Evolutionary conservation across 179 eudicot genomes (phyloP).

Genomic region (Patellifolia procumbens): DNA sequence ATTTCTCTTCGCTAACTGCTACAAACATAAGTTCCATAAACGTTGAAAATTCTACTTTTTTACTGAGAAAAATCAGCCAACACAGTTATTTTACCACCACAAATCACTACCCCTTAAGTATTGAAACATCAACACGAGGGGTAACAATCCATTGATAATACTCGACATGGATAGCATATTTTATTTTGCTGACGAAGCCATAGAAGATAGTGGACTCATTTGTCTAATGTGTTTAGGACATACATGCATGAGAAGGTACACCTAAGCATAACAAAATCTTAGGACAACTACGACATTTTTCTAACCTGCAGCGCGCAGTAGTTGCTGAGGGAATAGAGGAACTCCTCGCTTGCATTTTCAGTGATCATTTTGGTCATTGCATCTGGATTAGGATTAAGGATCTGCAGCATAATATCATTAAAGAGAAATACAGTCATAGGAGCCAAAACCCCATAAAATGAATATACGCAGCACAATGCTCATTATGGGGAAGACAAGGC

Average conservation of each 20-base stretch:
- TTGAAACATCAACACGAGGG: not conserved
- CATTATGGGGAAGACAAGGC: not conserved
- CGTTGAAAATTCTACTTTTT: too few relatives aligned
- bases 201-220: not conserved
- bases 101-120: not conserved
- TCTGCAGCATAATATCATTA: conserved; percentile 47
- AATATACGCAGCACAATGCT: not conserved
- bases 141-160: not conserved
- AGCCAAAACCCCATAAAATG: not conserved
- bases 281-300: not conserved
- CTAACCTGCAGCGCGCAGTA: conserved; percentile 98
- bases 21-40: not conserved
- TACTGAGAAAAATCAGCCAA: not conserved
- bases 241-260: conserved; percentile 2
- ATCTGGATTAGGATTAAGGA: conserved; percentile 98
- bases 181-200: not conserved
- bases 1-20: not conserved
- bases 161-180: not conserved
- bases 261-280: not conserved
- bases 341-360: conserved; percentile 98
- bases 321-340: conserved; percentile 84
- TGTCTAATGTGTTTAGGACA: conserved; percentile 1
- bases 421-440: not conserved
- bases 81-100: not conserved
- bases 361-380: conserved; percentile 98